phyloP scores from a whole-genome alignment of 2,329 filamentous ascomycete genomes.

The Arachnomyces sp. region DNA sequence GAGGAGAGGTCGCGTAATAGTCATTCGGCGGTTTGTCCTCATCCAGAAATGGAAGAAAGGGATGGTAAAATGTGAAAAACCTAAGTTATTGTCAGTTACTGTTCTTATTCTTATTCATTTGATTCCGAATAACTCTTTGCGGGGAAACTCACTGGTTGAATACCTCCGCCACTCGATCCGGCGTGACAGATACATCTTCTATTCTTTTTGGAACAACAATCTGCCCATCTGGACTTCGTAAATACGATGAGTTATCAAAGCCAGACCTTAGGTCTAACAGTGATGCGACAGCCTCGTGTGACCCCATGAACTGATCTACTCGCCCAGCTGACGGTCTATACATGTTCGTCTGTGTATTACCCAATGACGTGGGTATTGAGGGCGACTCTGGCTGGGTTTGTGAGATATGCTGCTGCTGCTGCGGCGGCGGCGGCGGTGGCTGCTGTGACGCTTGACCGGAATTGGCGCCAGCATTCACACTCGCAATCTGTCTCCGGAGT shows the following conservation, averaged over 20 bases:
- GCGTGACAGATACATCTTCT: slow-evolving; percentile 41
- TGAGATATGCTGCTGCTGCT: slow-evolving; percentile 11
- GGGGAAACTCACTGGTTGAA: slow-evolving; percentile 35
- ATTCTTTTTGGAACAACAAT: slow-evolving; percentile 41
- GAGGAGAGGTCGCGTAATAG: slow-evolving; percentile 51
- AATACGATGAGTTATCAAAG: slow-evolving; percentile 33
- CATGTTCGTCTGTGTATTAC: slow-evolving; percentile 3
- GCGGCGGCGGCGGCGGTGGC: slow-evolving; percentile 18
- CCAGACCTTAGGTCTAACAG: slow-evolving; percentile 44
- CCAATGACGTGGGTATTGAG: slow-evolving; percentile 22
- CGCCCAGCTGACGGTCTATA: slow-evolving; percentile 20
- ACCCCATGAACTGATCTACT: slow-evolving; percentile 38
- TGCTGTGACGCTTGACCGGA: slow-evolving; percentile 18
- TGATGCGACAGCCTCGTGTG: slow-evolving; percentile 45
- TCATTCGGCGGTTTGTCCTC: slow-evolving; percentile 47
- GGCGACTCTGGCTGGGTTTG: slow-evolving; percentile 16
- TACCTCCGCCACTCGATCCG: slow-evolving; percentile 37
- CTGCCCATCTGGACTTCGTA: slow-evolving; percentile 44
- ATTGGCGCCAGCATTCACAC: slow-evolving; percentile 21
- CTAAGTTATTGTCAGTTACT: slow-evolving; percentile 25
- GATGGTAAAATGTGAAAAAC: slow-evolving; percentile 59
- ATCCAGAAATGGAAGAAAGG: slow-evolving; percentile 58
- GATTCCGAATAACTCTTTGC: background rate
- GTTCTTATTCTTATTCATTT: background rate
- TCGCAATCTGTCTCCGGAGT: slow-evolving; percentile 41